phyloP scores from a whole-genome alignment of 768 basidiomycete species.

The Suillus occidentalis region DNA sequence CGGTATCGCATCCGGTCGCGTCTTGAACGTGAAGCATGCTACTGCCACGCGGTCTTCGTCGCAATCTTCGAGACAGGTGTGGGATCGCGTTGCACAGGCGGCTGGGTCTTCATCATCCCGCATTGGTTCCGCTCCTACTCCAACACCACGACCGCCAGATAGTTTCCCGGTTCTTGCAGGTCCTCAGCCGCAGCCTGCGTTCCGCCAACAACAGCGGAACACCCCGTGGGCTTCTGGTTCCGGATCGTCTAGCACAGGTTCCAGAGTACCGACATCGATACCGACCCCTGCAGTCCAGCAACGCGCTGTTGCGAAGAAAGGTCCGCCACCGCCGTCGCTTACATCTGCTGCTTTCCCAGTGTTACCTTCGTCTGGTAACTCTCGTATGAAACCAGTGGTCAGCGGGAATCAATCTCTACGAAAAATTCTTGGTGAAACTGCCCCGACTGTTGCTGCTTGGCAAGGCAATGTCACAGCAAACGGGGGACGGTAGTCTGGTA shows the following conservation, averaged over 20 bases:
- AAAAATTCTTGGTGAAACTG: conserved; percentile 60
- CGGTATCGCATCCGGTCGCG: conserved; percentile 77
- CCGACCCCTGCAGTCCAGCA: conserved; percentile 15
- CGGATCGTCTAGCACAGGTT: conserved; percentile 14
- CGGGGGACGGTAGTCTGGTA: conserved; percentile 13
- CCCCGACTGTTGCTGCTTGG: conserved; percentile 34
- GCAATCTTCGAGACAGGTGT: conserved; percentile 66
- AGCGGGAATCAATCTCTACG: conserved; percentile 66
- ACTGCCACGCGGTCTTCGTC: conserved; percentile 59
- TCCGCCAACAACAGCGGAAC: conserved; percentile 48
- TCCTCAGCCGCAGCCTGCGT: conserved; percentile 16
- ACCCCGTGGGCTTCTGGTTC: conserved; percentile 60
- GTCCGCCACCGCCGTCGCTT: conserved; percentile 40
- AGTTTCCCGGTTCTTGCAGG: conserved; percentile 34
- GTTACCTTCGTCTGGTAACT: conserved; percentile 48
- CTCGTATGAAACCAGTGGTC: conserved; percentile 46
- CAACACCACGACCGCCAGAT: conserved; percentile 25
- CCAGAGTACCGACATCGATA: conserved; percentile 23
- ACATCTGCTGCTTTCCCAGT: conserved; percentile 67
- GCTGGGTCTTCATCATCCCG: conserved; percentile 49
- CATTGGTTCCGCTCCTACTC: conserved; percentile 19
- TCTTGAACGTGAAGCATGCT: conserved; percentile 80
- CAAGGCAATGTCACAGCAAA: conserved; percentile 27
- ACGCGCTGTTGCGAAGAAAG: neutral
- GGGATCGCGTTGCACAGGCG: conserved; percentile 86